Evolutionary conservation across 768 basidiomycete species (phyloP), one percentile per base, ranked within the genome.

Genomic region (Suillus clintonianus): DNA sequence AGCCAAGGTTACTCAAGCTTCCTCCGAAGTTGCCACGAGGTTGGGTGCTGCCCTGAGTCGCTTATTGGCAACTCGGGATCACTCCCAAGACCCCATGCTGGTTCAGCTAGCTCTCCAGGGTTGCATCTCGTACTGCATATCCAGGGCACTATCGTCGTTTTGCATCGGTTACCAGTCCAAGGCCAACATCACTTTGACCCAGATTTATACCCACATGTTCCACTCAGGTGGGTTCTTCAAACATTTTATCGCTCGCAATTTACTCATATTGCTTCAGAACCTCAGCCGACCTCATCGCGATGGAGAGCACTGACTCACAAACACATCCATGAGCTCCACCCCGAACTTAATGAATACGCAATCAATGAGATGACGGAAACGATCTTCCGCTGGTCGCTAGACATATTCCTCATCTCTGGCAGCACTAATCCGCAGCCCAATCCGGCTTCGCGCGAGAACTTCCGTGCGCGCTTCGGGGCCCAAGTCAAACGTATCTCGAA

Each of bases 41-140:
- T 71, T 92, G n/a, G 89, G 91, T 1, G 77, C 81, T 2, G 81
- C 84, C 50, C 78, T 92, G 47, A 85, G 87, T 19, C 83, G 82
- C 39, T 82, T 91, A 47, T 77, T 92, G 41, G 78, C 85, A 4
- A 79, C 82, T 2, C 82, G 88, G 55, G 89, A 92, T 67, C 88
- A 92, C 72, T 82, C 86, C 15, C 89, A 89, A 54, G 91, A 92
- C 72, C 88, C 90, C 22, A 86, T 89, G 59, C 80, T 92, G 13
- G 89, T 92, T 32, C 90, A 91, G 70, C 82, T 92, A 41, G 90
- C 89, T 8, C 71, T 93, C 36, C 91, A 93, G 71, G 88, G 89
- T 36, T 89, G 86, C 65, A 81, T 91, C 59, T 80, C 86, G 10
- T 83, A 85, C 47, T 90, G 88, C 70, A 82, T 89, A 39, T 84